phyloP scores from a whole-genome alignment of 2,329 filamentous ascomycete genomes.

The Aspergillus unguis region DNA sequence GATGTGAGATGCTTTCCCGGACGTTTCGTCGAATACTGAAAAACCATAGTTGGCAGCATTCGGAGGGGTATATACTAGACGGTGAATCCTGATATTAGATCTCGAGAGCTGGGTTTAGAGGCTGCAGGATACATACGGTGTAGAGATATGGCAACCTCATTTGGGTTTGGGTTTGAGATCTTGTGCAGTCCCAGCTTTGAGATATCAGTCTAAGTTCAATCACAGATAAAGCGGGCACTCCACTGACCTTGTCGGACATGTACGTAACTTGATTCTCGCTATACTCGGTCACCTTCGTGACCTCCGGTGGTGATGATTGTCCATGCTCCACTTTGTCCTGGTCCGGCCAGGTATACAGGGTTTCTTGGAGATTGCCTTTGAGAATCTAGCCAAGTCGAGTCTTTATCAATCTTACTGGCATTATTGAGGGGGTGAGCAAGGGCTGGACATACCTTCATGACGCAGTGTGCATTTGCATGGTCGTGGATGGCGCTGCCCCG shows the following conservation, averaged over 20 bases:
- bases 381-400: conserved; percentile 56
- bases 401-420: background rate
- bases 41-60: conserved; percentile 82
- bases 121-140: conserved; percentile 56
- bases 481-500: conserved; percentile 85
- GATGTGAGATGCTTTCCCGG: conserved; percentile 69
- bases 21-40: conserved; percentile 73
- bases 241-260: conserved; percentile 69
- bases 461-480: conserved; percentile 81
- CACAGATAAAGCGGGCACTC: background rate
- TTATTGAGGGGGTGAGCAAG: background rate
- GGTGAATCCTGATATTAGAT: background rate
- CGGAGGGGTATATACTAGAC: conserved; percentile 75
- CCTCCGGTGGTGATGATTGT: conserved; percentile 53
- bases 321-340: conserved; percentile 45
- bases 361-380: conserved; percentile 74
- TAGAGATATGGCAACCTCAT: conserved; percentile 76
- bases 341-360: conserved; percentile 70
- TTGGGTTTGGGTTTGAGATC: conserved; percentile 68
- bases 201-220: conserved; percentile 4
- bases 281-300: conserved; percentile 67
- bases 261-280: conserved; percentile 74
- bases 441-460: conserved; percentile 66
- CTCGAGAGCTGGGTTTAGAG: background rate
- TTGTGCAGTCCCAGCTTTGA: conserved; percentile 73